Evolutionary conservation across 139 green algal species (phyloP), one percentile per base, ranked within the genome.

Genomic region (Chlamydomonas eustigma): DNA sequence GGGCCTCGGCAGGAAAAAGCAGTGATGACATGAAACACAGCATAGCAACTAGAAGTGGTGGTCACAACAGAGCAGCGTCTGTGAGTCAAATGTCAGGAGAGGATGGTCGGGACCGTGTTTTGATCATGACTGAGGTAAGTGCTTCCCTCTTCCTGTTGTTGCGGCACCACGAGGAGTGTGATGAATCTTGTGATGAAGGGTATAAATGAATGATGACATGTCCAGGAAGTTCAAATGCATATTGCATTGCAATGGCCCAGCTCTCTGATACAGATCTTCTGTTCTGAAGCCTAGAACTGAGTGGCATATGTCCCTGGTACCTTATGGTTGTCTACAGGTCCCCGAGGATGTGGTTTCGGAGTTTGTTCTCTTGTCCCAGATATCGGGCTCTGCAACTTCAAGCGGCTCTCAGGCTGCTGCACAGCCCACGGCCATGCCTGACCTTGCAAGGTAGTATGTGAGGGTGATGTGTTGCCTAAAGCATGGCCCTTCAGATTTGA

Each of bases 1-100:
- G 84, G 2, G 89, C 85, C 25, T 73, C 91, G 50, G 72, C 31
- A 4, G 51, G 51, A 39, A 8, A 30, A 37, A 4, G 38, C 69
- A 39, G 37, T 39, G 71, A 22, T 22, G 22, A 58, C 12, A 12
- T 28, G 22, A 22, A 28, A 28, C 71, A 31, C 44, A 28, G 44
- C 22, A 22, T 58, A 28, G 44, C 44, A 58, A 22, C 44, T 22
- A 22, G 44, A 58, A n/a, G 44, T 22, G 44, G 44, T 58, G 44
- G 12, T 28, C 12, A 58, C 44, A n/a, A n/a, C n/a, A n/a, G n/a
- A n/a, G n/a, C n/a, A n/a, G n/a, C n/a, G n/a, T n/a, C n/a, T n/a
- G n/a, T n/a, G n/a, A n/a, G n/a, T n/a, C n/a, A n/a, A n/a, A n/a
- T n/a, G n/a, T n/a, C n/a, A n/a, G n/a, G n/a, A n/a, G n/a, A n/a